Percentiles rank a stretch among this genome's conserved stretches.
Evolutionary conservation across 306 rosid genomes (phyloP).

Genomic region (Pterocarpus macrocarpus): DNA sequence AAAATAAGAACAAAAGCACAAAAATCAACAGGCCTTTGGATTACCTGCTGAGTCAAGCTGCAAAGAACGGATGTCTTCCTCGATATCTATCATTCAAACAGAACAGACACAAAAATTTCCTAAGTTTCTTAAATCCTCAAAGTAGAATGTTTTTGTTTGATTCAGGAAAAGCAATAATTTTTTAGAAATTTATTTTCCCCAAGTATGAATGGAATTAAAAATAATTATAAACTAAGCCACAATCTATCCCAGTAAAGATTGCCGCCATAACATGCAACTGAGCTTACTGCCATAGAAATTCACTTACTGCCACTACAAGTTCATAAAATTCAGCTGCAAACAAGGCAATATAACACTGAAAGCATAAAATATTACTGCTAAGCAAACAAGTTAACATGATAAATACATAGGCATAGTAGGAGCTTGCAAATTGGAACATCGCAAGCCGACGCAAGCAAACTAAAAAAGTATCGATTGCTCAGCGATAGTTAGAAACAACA

Average conservation of each 20-base stretch:
- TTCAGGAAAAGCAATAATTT: not conserved
- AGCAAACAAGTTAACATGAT: not conserved
- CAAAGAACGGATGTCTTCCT: conserved; percentile 85
- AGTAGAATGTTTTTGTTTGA: not conserved
- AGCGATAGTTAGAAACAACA: conserved; percentile 20
- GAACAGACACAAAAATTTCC: conserved; percentile 41
- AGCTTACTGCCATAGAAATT: not conserved
- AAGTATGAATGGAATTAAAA: not conserved
- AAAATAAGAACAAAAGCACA: conserved; percentile 9
- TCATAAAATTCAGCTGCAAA: conserved; percentile 24
- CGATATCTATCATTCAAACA: conserved; percentile 71
- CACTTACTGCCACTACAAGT: not conserved
- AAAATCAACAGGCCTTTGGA: conserved; percentile 22
- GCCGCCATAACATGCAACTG: conserved; percentile 33
- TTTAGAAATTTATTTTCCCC: not conserved
- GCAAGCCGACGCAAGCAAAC: not conserved
- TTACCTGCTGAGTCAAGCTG: conserved; percentile 95
- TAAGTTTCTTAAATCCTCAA: conserved; percentile 37
- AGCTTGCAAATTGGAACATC: not conserved
- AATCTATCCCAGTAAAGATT: conserved; percentile 4
- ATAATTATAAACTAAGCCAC: not conserved
- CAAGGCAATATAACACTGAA: not conserved
- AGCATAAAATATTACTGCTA: not conserved
- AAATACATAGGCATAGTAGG: not conserved
- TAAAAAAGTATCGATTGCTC: not conserved